Base-by-base conservation (phyloP, 2,329 filamentous ascomycete genomes). In the Aspergillus flavus region DNA sequence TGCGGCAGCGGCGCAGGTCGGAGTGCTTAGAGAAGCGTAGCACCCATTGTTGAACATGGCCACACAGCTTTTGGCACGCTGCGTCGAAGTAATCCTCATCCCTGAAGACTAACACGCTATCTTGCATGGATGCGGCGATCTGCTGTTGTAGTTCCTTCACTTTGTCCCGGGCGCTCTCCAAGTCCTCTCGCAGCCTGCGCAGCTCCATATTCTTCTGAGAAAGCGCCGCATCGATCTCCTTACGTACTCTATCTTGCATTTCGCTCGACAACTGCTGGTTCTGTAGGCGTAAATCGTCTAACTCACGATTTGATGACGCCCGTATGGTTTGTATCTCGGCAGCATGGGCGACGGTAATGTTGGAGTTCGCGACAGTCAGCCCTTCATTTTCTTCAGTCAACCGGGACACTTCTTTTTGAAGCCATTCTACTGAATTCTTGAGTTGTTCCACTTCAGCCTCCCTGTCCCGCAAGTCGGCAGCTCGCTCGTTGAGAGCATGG, bases 21-120 rank as follows among this genome's bases (percentile, higher is more conserved):
- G 94, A 98, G 80, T 96, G 95, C 77, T 98, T 98, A 71, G 94
- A 97, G 83, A 99, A 99, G 73, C 95, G 92, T 69, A 97, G 82
- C 57, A 99, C 93, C 95, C 95, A 99, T 80, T 97, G 93, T 77
- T 97, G 94, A 48, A 97, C 93, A 76, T 97, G 94, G 70, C 94
- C 91, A 79, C 93, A 99, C 52, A 99, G 88, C 78, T 96, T 91
- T 77, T 97, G 93, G 76, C 95, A 99, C 48, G 94, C 91, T 72
- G 88, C 88, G 73, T 97, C 93, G 75, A 99, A 98, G 83, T 97
- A 94, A 80, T 97, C 94, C 77, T 97, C 94, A 74, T 97, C 93
- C 68, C 87, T 88, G 65, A 93, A 84, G 56, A 86, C 86, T 66
- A 98, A 88, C 80, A 96, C 94, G 68, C 91, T 87, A 71, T 92